Base-by-base conservation (phyloP, 1,284 basidiomycete genomes). In the Malassezia equina region DNA sequence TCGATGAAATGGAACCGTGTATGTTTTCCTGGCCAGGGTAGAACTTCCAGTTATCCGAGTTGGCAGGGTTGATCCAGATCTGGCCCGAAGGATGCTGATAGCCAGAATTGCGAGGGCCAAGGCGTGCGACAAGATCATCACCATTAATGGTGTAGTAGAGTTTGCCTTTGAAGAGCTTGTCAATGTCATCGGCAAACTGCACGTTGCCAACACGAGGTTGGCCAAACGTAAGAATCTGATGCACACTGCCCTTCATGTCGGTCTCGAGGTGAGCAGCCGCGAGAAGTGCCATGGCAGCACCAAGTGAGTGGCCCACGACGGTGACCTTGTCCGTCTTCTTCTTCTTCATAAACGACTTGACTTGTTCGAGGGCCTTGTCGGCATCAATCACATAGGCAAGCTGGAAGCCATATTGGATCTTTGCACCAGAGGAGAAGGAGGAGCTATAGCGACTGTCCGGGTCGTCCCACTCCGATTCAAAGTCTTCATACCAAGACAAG, bases 11-110 rank as follows among this genome's bases (percentile, higher is more conserved):
- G 42, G 41, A 55, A 51, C 63, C 65, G 41, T 63, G 60, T 28
- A 57, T 4, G 56, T 69, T 69, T 59, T 67, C 65, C 43, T 64
- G 58, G 13, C 67, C 67, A 12, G 65, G 65, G 55, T 64, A 67
- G 24, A 29, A 55, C n/a, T 51, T 53, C 29, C 59, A 64, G 11
- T 54, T 44, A 33, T 48, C 49, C 34, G 54, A 32, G 55, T 58
- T 63, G 34, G 47, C 47, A 13, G 63, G 61, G 47, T 63, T 66
- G 59, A 67, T 63, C 62, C 62, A 69, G 27, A 67, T 58, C 55
- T 67, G 64, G 9, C 63, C 63, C 21, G 56, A 58, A 1, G 60
- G 19, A 23, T 66, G 64, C 50, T 60, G 59, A 57, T 53, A 69
- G 33, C 56, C 55, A 40, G 57, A 39, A 17, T 19, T 43, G 7